These are phyloP conservation scores for Aspergillus egyptiacus DNA, from an alignment of 495 filamentous ascomycete genomes.

Conservation along the genomic window DNA sequence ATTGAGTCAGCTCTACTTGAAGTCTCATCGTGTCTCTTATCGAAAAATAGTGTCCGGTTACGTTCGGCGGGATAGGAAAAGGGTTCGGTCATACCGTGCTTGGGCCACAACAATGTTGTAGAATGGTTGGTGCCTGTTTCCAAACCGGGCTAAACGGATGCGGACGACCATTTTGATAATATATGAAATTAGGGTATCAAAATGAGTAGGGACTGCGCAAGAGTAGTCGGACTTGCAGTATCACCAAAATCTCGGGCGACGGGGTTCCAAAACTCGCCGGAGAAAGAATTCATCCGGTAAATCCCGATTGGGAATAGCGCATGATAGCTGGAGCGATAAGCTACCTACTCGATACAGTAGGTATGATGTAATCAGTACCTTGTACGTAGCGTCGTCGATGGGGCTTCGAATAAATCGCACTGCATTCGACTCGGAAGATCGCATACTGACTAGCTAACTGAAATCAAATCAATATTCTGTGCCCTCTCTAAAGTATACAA, in stretches of 20 bases:
- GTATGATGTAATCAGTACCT: constrained; percentile 18
- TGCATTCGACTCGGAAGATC: neutral
- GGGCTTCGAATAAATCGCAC: neutral
- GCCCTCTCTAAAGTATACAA: too few relatives aligned
- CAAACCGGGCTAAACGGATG: constrained; percentile 91
- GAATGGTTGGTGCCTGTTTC: constrained; percentile 74
- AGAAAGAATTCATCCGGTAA: constrained; percentile 23
- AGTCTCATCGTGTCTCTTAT: too few relatives aligned
- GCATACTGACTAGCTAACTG: too few relatives aligned
- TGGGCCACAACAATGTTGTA: constrained; percentile 98
- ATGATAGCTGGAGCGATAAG: constrained; percentile 7
- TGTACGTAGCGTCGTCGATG: neutral
- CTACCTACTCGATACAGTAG: constrained; percentile 13
- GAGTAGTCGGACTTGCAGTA: constrained; percentile 4
- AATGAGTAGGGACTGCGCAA: constrained; percentile 1
- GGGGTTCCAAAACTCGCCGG: constrained; percentile 28
- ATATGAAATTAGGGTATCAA: constrained; percentile 5
- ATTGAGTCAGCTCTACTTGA: constrained; percentile 5
- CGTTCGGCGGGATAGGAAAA: neutral
- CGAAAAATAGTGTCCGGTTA: too few relatives aligned
- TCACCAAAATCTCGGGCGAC: constrained; percentile 20
- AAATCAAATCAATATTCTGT: too few relatives aligned
- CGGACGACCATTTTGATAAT: constrained; percentile 75
- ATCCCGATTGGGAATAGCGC: constrained; percentile 26
- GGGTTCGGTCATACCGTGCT: constrained; percentile 64